A percentile compares a stretch with the other conserved stretches of the same genome.
These are phyloP conservation scores for Picea glauca DNA, from an alignment of 75 land plant species.

Conservation along the genomic window DNA sequence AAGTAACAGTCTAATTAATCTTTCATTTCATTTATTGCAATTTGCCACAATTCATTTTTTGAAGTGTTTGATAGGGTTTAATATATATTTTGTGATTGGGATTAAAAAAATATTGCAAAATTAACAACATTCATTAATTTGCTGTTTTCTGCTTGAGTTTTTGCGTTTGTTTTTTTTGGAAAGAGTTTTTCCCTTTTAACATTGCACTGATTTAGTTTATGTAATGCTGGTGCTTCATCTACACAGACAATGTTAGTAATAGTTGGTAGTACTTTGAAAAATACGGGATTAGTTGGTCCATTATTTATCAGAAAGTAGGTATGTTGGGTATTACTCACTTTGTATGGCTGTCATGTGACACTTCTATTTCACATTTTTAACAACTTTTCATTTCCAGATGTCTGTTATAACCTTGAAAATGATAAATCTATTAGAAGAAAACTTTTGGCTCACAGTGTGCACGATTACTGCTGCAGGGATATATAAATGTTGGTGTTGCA, in stretches of 20 bases:
- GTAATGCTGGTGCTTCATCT: too few species aligned
- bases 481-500: constrained; percentile 86
- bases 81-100: too few species aligned
- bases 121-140: too few species aligned
- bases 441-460: neutral
- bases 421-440: neutral
- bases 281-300: too few species aligned
- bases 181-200: too few species aligned
- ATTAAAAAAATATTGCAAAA: too few species aligned
- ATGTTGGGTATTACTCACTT: neutral
- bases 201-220: too few species aligned
- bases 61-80: too few species aligned
- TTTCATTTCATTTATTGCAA: neutral
- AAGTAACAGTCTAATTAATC: neutral
- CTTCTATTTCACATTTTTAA: neutral
- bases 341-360: neutral
- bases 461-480: constrained; percentile 61
- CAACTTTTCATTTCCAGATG: neutral
- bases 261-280: too few species aligned
- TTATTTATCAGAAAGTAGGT: neutral
- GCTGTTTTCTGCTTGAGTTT: too few species aligned
- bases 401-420: neutral
- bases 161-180: too few species aligned
- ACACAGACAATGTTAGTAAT: too few species aligned
- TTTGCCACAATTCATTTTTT: neutral